These are phyloP conservation scores for Murraya koenigii DNA, from an alignment of 345 rosid genomes.

Conservation along the genomic window DNA sequence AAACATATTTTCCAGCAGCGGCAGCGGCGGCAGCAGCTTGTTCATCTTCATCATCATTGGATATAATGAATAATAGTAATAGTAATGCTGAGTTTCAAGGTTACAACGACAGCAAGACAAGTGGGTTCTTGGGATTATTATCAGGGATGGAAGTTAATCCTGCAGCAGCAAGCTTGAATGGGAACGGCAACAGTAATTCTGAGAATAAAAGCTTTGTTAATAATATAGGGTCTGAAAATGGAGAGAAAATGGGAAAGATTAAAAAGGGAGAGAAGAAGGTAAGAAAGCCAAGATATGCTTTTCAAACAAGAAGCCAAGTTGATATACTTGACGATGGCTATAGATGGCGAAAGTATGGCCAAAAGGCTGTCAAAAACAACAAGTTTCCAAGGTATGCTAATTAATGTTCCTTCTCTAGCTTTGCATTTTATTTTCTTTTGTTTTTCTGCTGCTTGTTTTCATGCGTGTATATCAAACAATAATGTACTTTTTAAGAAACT, in stretches of 20 bases:
- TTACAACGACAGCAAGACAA: not conserved
- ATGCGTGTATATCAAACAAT: no score
- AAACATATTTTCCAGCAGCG: constrained; percentile 11
- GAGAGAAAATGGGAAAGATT: constrained; percentile 31
- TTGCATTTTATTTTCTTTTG: not conserved
- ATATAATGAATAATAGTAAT: not conserved
- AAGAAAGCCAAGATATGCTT: constrained; percentile 62
- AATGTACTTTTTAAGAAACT: not conserved
- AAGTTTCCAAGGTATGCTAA: constrained; percentile 63
- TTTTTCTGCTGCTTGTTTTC: not conserved
- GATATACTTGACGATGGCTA: constrained; percentile 95
- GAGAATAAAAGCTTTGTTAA: not conserved
- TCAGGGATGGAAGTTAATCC: constrained; percentile 18
- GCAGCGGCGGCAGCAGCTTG: not conserved
- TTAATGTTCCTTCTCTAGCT: not conserved
- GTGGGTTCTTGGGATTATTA: constrained; percentile 35
- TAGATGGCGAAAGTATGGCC: constrained; percentile 92
- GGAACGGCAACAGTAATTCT: not conserved
- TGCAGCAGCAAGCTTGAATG: not conserved
- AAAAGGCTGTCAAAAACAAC: constrained; percentile 81
- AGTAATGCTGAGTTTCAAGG: constrained; percentile 15
- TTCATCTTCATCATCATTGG: constrained; percentile 28
- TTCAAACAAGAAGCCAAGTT: constrained; percentile 85
- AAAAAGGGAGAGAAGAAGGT: constrained; percentile 53
- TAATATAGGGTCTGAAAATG: constrained; percentile 19